These are phyloP conservation scores for Tripidium arundinaceum DNA, from an alignment of 202 grass and related monocot species.

Conservation along the genomic window DNA sequence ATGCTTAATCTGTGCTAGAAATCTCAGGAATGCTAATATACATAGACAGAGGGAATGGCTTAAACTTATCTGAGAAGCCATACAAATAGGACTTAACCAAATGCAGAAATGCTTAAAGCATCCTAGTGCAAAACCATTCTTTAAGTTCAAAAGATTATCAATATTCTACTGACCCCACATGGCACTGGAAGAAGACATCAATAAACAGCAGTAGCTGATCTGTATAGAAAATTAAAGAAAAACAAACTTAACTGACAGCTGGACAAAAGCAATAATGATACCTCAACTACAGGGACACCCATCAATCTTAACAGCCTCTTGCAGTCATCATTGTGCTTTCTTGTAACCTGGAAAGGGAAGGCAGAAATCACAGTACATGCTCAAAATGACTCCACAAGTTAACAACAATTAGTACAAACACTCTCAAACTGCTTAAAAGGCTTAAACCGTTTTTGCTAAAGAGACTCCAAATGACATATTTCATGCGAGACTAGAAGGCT, in stretches of 20 bases:
- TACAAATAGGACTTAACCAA: constrained; percentile 2
- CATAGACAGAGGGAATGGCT: not conserved
- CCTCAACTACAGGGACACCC: constrained; percentile 87
- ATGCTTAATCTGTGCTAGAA: not conserved
- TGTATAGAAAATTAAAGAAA: not conserved
- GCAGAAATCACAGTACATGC: not conserved
- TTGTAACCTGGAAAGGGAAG: constrained; percentile 57
- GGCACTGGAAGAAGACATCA: constrained; percentile 11
- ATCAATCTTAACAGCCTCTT: constrained; percentile 79
- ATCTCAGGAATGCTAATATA: not conserved
- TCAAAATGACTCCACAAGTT: not conserved
- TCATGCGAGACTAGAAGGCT: not conserved
- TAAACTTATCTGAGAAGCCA: constrained; percentile 13
- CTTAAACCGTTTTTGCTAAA: not conserved
- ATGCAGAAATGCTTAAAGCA: constrained; percentile 9
- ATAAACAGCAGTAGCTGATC: not conserved
- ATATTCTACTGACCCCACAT: not conserved
- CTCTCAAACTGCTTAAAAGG: not conserved
- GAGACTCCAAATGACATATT: constrained; percentile 10
- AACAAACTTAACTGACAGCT: constrained; percentile 4
- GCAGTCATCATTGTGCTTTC: constrained; percentile 87
- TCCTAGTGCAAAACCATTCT: not conserved
- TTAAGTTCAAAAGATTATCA: constrained; percentile 1
- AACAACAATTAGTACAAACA: not conserved
- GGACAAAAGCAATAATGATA: constrained; percentile 28